Percentiles rank a stretch among this genome's conserved stretches.
phyloP scores from a whole-genome alignment of 176 grass and related monocot genomes.

The Oryza glaberrima region DNA sequence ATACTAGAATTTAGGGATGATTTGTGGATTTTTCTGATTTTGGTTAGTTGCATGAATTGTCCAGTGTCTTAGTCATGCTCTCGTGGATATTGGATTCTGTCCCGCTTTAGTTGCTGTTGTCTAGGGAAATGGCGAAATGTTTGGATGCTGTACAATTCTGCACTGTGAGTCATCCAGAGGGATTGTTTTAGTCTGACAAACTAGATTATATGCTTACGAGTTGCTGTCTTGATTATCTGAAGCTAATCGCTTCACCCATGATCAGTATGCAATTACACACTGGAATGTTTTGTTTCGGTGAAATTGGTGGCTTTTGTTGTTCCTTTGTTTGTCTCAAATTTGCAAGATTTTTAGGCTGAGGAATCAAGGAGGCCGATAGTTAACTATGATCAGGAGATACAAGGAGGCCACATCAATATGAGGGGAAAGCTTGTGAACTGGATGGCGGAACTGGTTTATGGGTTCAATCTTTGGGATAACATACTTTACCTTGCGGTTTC shows the following conservation, averaged over 20 bases:
- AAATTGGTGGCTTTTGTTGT: not conserved
- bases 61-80: not conserved
- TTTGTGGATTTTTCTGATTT: not conserved
- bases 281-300: not conserved
- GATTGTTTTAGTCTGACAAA: not conserved
- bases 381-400: conserved; percentile 45
- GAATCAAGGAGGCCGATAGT: conserved; percentile 43
- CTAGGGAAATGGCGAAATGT: not conserved
- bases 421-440: conserved; percentile 62
- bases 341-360: conserved; percentile 40
- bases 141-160: not conserved
- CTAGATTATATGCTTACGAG: not conserved
- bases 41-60: not conserved
- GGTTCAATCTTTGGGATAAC: conserved; percentile 56
- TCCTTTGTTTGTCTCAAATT: conserved; percentile 17
- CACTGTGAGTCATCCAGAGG: not conserved
- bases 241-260: not conserved
- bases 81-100: not conserved
- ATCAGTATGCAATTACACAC: not conserved
- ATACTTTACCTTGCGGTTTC: conserved; percentile 56
- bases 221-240: conserved; percentile 13
- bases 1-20: not conserved
- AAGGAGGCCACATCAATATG: conserved; percentile 51
- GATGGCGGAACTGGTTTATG: conserved; percentile 54
- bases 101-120: conserved; percentile 27